Percentiles rank a stretch among this genome's conserved stretches.
Conservation (phyloP, 129 eudicot genomes). For the Lonicera japonica region DNA sequence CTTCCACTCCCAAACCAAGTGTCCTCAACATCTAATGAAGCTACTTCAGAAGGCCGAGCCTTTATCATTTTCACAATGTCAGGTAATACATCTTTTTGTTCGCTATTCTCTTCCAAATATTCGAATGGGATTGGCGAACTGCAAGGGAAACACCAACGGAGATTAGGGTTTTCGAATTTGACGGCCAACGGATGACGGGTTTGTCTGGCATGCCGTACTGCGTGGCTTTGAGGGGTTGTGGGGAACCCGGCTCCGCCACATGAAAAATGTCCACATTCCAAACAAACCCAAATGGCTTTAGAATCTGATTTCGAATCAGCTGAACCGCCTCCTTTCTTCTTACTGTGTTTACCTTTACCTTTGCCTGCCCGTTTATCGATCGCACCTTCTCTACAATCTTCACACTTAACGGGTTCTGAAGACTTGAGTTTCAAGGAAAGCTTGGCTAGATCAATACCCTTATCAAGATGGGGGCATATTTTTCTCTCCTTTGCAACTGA, state of each 20-base stretch:
- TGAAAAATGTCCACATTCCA: constrained; percentile 83
- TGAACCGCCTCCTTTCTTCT: constrained; percentile 47
- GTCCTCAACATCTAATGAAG: constrained; percentile 61
- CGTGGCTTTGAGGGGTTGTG: constrained; percentile 65
- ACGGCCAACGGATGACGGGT: constrained; percentile 59
- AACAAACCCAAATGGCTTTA: constrained; percentile 73
- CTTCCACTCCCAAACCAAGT: constrained; percentile 74
- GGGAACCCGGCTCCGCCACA: constrained; percentile 91
- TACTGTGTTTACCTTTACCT: constrained; percentile 60
- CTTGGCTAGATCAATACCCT: constrained; percentile 50
- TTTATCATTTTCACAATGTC: constrained; percentile 59
- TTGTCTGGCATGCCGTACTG: constrained; percentile 69
- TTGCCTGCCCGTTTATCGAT: constrained; percentile 37
- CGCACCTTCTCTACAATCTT: constrained; percentile 66
- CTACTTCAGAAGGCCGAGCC: constrained; percentile 28
- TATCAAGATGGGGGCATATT: constrained; percentile 63
- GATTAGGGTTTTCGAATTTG: constrained; percentile 51
- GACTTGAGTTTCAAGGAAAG: constrained; percentile 46
- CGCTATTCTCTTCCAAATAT: constrained; percentile 33
- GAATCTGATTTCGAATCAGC: constrained; percentile 34
- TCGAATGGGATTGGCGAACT: constrained; percentile 43
- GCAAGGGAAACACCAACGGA: constrained; percentile 90
- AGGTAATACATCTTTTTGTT: constrained; percentile 38
- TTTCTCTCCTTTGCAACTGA: constrained; percentile 39
- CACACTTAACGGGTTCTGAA: constrained; percentile 47